These are phyloP conservation scores for Helenozyma baotianmanensis DNA, from an alignment of 805 yeast genomes.

Conservation along the genomic window DNA sequence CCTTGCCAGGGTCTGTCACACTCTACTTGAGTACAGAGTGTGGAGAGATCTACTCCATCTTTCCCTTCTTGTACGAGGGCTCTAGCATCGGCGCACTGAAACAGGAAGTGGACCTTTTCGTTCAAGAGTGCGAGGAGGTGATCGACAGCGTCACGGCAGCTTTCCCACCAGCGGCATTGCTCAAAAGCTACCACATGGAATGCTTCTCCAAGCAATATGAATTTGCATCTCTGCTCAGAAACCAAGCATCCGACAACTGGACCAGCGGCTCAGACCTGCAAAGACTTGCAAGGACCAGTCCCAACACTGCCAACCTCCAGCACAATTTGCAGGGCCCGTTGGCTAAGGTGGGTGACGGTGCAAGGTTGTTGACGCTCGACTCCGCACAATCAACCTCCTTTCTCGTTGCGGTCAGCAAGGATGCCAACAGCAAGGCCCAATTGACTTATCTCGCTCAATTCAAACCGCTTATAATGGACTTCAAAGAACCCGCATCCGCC, in stretches of 20 bases:
- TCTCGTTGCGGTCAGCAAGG: conserved; percentile 4
- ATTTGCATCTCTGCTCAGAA: too few relatives aligned
- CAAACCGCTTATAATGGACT: conserved; percentile 7
- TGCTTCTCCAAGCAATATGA: too few relatives aligned
- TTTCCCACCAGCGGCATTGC: conserved; percentile 9
- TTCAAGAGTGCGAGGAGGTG: conserved; percentile 7
- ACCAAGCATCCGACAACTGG: too few relatives aligned
- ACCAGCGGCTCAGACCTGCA: too few relatives aligned
- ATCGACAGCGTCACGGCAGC: conserved; percentile 1
- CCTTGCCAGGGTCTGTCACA: conserved; percentile 11
- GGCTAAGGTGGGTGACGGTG: conserved; percentile 3
- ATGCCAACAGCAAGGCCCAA: conserved; percentile 1
- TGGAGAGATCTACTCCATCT: conserved; percentile 11
- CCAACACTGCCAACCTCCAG: too few relatives aligned
- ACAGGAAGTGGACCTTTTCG: conserved; percentile 5
- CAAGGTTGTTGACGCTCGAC: conserved; percentile 2
- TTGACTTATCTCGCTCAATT: conserved; percentile 10
- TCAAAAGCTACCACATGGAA: too few relatives aligned
- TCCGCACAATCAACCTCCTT: conserved; percentile 2
- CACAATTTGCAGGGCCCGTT: conserved; percentile 7
- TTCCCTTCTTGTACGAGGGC: conserved; percentile 9
- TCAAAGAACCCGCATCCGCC: neutral
- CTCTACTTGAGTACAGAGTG: conserved; percentile 10
- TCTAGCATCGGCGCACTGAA: conserved; percentile 7
- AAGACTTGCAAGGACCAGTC: too few relatives aligned